phyloP scores from a whole-genome alignment of 768 basidiomycete genomes.

The Leccinum disarticulatum region DNA sequence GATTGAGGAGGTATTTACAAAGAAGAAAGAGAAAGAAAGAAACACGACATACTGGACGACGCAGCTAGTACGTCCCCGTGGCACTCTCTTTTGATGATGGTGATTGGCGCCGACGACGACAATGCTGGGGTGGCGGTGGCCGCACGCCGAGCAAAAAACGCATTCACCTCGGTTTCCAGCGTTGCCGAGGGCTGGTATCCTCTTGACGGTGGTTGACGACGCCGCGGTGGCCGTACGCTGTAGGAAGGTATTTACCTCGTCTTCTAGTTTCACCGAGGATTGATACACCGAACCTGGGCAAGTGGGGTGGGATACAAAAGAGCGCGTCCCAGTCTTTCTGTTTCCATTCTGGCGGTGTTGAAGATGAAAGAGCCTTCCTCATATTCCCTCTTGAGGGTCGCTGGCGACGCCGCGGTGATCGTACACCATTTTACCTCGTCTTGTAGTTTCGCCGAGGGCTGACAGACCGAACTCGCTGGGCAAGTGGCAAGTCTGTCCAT shows the following conservation, averaged over 20 bases:
- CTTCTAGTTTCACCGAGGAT: constrained; percentile 2
- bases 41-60: not conserved
- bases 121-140: not conserved
- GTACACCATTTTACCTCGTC: constrained; percentile 1
- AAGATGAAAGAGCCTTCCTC: too few species aligned
- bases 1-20: too few species aligned
- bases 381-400: not conserved
- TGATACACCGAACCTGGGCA: not conserved
- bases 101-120: too few species aligned
- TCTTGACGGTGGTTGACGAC: not conserved
- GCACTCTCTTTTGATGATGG: constrained; percentile 13
- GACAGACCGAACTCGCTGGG: not conserved
- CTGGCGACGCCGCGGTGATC: not conserved
- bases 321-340: not conserved
- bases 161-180: constrained; percentile 5
- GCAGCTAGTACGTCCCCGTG: not conserved
- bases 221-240: too few species aligned
- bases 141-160: not conserved
- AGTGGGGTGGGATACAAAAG: not conserved
- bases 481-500: not conserved
- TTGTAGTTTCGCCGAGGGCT: constrained; percentile 1
- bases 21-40: not conserved
- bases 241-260: constrained; percentile 4
- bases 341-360: not conserved
- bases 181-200: not conserved